Conservation (phyloP, 2,329 filamentous ascomycete species). For the Massarina eburnea region DNA sequence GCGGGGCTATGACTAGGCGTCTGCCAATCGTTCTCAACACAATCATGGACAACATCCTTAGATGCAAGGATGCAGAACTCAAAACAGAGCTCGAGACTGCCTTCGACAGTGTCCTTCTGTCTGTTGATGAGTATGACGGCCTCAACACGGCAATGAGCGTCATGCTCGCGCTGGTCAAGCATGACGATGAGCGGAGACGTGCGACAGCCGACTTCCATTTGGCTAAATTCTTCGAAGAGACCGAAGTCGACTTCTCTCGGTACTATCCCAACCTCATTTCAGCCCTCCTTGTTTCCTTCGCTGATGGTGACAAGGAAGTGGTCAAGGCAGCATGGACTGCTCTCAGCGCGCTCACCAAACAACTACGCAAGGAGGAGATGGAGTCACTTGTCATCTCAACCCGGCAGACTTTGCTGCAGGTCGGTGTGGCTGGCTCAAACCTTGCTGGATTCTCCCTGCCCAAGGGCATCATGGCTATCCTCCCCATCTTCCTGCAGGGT, state of each 20-base stretch:
- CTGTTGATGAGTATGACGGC: conserved; percentile 94
- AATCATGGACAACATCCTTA: conserved; percentile 89
- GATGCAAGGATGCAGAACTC: conserved; percentile 73
- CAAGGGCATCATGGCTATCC: conserved; percentile 93
- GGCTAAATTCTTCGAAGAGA: conserved; percentile 79
- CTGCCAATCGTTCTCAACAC: conserved; percentile 89
- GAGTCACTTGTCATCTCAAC: conserved; percentile 87
- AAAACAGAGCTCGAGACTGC: conserved; percentile 72
- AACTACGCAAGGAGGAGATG: conserved; percentile 96
- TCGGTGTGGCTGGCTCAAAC: conserved; percentile 82
- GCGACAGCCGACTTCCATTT: conserved; percentile 77
- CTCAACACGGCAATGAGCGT: conserved; percentile 95
- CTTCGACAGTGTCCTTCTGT: conserved; percentile 86
- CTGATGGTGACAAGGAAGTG: conserved; percentile 79
- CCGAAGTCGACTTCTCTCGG: conserved; percentile 85
- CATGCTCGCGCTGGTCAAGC: conserved; percentile 82
- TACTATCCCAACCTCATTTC: conserved; percentile 97
- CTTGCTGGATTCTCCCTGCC: conserved; percentile 86
- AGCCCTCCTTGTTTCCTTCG: conserved; percentile 86
- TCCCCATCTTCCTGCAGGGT: conserved; percentile 96
- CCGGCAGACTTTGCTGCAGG: conserved; percentile 79
- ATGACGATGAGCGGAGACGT: conserved; percentile 86
- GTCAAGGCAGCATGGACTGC: conserved; percentile 90
- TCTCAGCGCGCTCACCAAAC: conserved; percentile 83
- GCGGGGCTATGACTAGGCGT: conserved; percentile 85